Evolutionary conservation across 441 rosid genomes (phyloP), one percentile per base, ranked within the genome.

Genomic region (Hura crepitans): DNA sequence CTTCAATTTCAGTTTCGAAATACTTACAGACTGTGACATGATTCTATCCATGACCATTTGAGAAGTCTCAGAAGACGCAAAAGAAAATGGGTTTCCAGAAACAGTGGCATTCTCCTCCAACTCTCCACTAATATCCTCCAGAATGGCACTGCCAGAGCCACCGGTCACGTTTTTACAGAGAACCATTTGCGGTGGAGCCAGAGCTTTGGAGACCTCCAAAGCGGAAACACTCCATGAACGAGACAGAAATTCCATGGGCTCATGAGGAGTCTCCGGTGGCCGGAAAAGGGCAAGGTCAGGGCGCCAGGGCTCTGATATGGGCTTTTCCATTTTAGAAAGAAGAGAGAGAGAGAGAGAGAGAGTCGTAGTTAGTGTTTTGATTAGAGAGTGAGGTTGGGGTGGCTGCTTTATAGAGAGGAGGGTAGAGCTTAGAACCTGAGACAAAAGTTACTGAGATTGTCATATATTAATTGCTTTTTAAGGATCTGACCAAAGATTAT

Each of bases 221-320:
- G 99, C 94, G 9, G 97, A 94, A 35, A 86, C 79, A 66, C 97
- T 94, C 97, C 99, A 94, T 4, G 99, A 89, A 14, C 97, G 91
- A 37, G 99, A 86, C 3, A 94, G 78, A 68, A 90, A 94, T 82
- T 94, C 99, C 99, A 92, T 94, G 18, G 99, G 90, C 51, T 90
- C 97, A 0, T 76, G 81, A 6, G 97, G 97, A 0, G 94, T 89
- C 73, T 92, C 97, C 74, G 99, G 97, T 33, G 89, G 97, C 46
- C 91, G 76, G 86, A 79, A 88, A 28, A 71, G 64, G 31, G 74
- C 66, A 45, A 84, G 77, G 78, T 88, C 96, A 55, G 83, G 80
- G 62, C 90, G 69, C 96, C 96, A 90, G 7, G 80, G 57, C 18
- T 68, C 78, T 14, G 67, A 27, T 6, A 71, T 37, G 27, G 75